Conservation (phyloP, 257 asterid genomes). For the Nicotiana knightiana region DNA sequence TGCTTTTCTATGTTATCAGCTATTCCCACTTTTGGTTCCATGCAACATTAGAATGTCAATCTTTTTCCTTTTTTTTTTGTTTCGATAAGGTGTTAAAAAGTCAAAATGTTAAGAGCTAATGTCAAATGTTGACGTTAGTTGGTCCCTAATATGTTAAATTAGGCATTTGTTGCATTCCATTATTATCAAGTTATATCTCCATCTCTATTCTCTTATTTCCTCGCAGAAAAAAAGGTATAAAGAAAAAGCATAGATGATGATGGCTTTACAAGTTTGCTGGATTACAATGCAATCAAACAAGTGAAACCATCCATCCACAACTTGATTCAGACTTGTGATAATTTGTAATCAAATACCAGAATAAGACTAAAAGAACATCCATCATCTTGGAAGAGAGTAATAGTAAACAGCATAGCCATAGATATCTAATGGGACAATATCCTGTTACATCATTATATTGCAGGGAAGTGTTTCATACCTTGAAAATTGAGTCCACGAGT, state of each 20-base stretch:
- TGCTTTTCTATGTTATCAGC: background rate
- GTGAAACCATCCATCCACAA: background rate
- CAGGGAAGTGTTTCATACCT: constrained; percentile 41
- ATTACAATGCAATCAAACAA: background rate
- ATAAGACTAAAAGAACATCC: background rate
- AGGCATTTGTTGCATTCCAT: background rate
- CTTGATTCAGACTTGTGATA: background rate
- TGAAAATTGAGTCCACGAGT: constrained; percentile 89
- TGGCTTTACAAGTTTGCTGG: background rate
- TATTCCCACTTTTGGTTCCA: too few relatives aligned
- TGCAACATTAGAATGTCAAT: too few relatives aligned
- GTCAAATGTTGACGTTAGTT: background rate
- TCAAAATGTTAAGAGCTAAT: background rate
- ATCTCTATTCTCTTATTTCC: background rate
- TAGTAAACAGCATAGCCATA: background rate
- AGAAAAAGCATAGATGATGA: background rate
- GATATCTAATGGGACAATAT: background rate
- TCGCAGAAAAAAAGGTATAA: background rate
- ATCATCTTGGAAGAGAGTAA: background rate
- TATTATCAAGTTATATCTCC: background rate
- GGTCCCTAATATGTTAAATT: background rate
- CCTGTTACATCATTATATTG: background rate
- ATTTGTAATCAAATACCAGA: background rate
- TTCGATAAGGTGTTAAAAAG: background rate
- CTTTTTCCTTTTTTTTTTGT: too few relatives aligned